These are phyloP conservation scores for Aspergillus ostianus DNA, from an alignment of 495 filamentous ascomycete species.

Conservation along the genomic window DNA sequence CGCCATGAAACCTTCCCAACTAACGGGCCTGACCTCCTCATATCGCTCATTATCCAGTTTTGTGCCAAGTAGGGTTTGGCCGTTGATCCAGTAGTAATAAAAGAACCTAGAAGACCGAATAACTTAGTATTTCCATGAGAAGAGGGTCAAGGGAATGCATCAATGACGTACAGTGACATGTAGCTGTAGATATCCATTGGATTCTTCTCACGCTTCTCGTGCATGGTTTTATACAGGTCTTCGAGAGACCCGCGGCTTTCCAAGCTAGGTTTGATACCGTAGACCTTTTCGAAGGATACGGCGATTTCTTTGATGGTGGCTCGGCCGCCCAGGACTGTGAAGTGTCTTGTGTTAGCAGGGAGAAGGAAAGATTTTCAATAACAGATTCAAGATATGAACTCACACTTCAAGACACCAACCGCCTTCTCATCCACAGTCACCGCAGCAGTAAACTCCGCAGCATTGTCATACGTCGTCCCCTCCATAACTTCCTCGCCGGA, in stretches of 20 bases:
- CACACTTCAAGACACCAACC: slow-evolving; percentile 1
- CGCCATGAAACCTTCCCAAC: neutral
- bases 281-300: slow-evolving; percentile 3
- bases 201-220: neutral
- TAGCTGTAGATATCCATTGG: slow-evolving; percentile 9
- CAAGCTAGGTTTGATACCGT: neutral
- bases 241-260: slow-evolving; percentile 5
- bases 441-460: slow-evolving; percentile 7
- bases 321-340: slow-evolving; percentile 7
- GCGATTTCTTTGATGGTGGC: slow-evolving; percentile 6
- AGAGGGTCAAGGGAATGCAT: too few species aligned
- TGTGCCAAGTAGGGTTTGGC: neutral
- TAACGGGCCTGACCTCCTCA: neutral
- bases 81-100: neutral
- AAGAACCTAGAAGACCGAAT: too few species aligned
- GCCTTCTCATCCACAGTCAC: neutral
- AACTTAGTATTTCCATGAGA: too few species aligned
- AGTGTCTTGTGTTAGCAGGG: neutral
- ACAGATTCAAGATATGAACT: too few species aligned
- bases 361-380: neutral
- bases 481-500: slow-evolving; percentile 12
- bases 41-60: neutral
- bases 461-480: slow-evolving; percentile 14
- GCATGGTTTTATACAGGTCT: slow-evolving; percentile 9
- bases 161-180: slow-evolving; percentile 8